Conservation (phyloP, 768 basidiomycete species). For the Trametes cingulata region DNA sequence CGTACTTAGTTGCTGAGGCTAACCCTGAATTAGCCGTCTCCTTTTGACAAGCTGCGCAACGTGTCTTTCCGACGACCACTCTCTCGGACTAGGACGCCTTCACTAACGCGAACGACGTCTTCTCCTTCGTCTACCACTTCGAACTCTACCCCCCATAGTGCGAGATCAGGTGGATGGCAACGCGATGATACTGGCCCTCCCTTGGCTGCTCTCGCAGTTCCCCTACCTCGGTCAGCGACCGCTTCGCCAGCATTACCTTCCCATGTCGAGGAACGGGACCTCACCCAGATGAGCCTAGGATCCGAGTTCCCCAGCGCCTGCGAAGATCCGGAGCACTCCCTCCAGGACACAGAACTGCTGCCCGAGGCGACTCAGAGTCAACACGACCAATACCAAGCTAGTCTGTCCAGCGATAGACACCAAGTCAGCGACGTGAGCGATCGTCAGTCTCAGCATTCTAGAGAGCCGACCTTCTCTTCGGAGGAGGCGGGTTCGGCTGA, state of each 20-base stretch:
- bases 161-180: constrained; percentile 42
- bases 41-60: constrained; percentile 31
- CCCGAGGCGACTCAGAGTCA: constrained; percentile 10
- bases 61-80: constrained; percentile 32
- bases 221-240: constrained; percentile 39
- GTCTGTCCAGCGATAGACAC: not conserved
- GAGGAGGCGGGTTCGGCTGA: constrained; percentile 41
- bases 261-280: constrained; percentile 10
- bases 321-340: not conserved
- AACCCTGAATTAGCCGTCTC: constrained; percentile 26
- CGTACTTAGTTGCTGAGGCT: not conserved
- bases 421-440: constrained; percentile 1
- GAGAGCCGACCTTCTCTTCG: constrained; percentile 74
- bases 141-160: constrained; percentile 44
- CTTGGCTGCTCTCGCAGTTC: constrained; percentile 44
- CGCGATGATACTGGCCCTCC: constrained; percentile 46
- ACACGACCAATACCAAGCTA: not conserved
- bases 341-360: constrained; percentile 15
- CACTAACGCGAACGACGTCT: constrained; percentile 34
- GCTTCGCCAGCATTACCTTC: constrained; percentile 25
- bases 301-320: not conserved
- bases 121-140: constrained; percentile 32
- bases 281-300: constrained; percentile 16
- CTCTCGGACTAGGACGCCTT: constrained; percentile 37
- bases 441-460: constrained; percentile 13